Evolutionary conservation across 176 grass and related monocot species (phyloP).

Genomic region (Musa beccarii): DNA sequence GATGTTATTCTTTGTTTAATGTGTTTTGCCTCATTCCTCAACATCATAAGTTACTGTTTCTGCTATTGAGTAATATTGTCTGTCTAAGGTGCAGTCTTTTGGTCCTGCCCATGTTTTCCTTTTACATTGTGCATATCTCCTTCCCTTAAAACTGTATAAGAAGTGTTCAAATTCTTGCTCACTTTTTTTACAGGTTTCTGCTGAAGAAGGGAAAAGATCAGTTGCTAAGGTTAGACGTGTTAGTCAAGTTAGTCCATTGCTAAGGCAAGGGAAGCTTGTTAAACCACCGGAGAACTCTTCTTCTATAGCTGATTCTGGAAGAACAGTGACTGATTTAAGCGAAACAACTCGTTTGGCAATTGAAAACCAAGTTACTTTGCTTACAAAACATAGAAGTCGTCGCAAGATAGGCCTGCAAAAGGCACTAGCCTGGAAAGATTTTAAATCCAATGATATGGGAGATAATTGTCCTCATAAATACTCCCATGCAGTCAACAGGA

Average conservation of each 20-base stretch:
- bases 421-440: conserved; percentile 43
- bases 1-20: too few species aligned
- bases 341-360: conserved; percentile 26
- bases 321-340: conserved; percentile 29
- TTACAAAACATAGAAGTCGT: conserved; percentile 48
- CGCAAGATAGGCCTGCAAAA: conserved; percentile 67
- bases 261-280: conserved; percentile 33
- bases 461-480: conserved; percentile 27
- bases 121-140: too few species aligned
- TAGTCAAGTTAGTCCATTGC: conserved; percentile 36
- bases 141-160: neutral
- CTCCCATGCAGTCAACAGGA: conserved; percentile 34
- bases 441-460: conserved; percentile 35
- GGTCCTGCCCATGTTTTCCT: too few species aligned
- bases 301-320: conserved; percentile 36
- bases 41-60: too few species aligned
- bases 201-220: conserved; percentile 62
- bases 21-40: too few species aligned
- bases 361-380: conserved; percentile 33
- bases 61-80: too few species aligned
- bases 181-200: conserved; percentile 38
- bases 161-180: neutral
- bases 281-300: conserved; percentile 39
- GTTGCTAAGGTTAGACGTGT: conserved; percentile 43
- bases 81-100: too few species aligned